A percentile compares a stretch with the other conserved stretches of the same genome.
Evolutionary conservation across 495 filamentous ascomycete genomes (phyloP).

Genomic region (Daldinia vernicosa): DNA sequence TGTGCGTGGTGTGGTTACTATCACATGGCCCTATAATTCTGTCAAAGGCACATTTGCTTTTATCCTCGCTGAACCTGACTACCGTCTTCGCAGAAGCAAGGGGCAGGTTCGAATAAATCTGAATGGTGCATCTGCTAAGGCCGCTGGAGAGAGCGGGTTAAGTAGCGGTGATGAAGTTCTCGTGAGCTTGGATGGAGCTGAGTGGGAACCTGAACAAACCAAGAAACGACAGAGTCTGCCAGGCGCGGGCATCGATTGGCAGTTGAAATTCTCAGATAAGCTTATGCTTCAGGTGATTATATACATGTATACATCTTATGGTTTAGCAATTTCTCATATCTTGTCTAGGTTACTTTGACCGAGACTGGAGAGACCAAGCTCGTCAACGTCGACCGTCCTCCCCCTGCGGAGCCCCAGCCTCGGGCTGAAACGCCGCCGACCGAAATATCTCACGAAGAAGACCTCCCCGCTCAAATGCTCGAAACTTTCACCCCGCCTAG

Average conservation of each 20-base stretch:
- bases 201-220: conserved; percentile 61
- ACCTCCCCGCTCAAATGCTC: conserved; percentile 19
- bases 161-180: conserved; percentile 80
- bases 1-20: conserved; percentile 72
- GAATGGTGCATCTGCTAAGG: conserved; percentile 73
- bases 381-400: conserved; percentile 60
- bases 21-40: conserved; percentile 92
- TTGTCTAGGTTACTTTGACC: conserved; percentile 45
- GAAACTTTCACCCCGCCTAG: conserved; percentile 34
- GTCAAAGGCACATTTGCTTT: conserved; percentile 76
- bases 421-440: conserved; percentile 12
- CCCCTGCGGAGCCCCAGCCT: conserved; percentile 30
- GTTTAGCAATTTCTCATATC: conserved; percentile 6
- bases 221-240: conserved; percentile 65
- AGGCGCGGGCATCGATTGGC: conserved; percentile 77
- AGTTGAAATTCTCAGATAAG: conserved; percentile 68
- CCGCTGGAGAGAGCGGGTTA: conserved; percentile 69
- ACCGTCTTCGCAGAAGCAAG: conserved; percentile 76
- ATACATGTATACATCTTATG: background rate
- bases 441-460: conserved; percentile 15
- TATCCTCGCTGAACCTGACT: conserved; percentile 84
- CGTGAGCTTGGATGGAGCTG: conserved; percentile 71
- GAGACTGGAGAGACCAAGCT: conserved; percentile 49
- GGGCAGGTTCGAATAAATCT: conserved; percentile 89
- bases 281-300: conserved; percentile 67